A percentile compares a stretch with the other conserved stretches of the same genome.
phyloP scores from a whole-genome alignment of 2,329 filamentous ascomycete species.

The Rhytidhysteron rufulum region DNA sequence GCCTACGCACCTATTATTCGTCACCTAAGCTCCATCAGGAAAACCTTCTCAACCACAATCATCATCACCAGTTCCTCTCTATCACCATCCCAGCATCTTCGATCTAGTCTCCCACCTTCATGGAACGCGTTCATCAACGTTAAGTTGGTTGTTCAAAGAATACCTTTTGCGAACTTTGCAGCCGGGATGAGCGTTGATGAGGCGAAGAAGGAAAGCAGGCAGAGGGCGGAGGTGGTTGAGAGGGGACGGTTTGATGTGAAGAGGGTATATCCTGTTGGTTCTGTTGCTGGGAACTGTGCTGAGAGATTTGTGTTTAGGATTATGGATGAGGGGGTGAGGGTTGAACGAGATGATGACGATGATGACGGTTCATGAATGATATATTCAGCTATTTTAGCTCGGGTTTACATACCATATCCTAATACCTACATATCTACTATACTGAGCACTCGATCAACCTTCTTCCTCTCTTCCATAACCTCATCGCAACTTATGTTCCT shows the following conservation, averaged over 20 bases:
- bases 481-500: too few relatives aligned
- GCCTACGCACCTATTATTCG: constrained; percentile 2
- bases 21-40: not conserved
- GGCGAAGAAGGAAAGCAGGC: constrained; percentile 29
- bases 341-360: not conserved
- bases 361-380: too few relatives aligned
- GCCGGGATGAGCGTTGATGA: constrained; percentile 36
- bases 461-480: too few relatives aligned
- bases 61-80: constrained; percentile 3
- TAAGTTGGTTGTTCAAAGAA: constrained; percentile 30
- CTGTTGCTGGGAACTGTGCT: constrained; percentile 9
- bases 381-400: too few relatives aligned
- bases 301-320: constrained; percentile 27
- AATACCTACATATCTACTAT: too few relatives aligned
- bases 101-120: constrained; percentile 22
- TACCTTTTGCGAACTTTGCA: constrained; percentile 34
- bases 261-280: too few relatives aligned
- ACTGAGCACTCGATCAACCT: too few relatives aligned
- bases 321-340: constrained; percentile 6
- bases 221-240: constrained; percentile 34
- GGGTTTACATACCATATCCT: too few relatives aligned
- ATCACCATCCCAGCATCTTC: constrained; percentile 7
- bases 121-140: constrained; percentile 27
- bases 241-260: constrained; percentile 33
- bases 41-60: constrained; percentile 9